These are phyloP conservation scores for Lepiota venenata DNA, from an alignment of 768 basidiomycete species.

Conservation along the genomic window DNA sequence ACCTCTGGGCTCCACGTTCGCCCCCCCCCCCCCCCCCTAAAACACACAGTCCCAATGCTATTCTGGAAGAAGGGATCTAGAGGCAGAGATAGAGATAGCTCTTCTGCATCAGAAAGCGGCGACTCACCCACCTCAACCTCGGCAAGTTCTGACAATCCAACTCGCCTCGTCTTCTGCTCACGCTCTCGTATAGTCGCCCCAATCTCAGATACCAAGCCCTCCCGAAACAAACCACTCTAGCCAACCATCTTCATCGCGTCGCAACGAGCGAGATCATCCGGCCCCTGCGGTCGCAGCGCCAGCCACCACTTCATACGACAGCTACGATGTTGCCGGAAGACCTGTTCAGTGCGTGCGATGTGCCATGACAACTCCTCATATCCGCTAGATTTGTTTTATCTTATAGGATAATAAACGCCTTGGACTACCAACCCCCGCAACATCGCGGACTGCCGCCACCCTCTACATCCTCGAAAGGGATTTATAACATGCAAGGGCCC, in stretches of 20 bases:
- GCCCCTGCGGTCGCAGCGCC: background rate
- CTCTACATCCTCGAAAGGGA: slow-evolving; percentile 7
- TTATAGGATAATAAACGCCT: background rate
- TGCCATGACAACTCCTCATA: background rate
- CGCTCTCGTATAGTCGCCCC: background rate
- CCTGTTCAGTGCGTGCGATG: slow-evolving; percentile 6
- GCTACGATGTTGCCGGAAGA: background rate
- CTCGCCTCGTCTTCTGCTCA: background rate
- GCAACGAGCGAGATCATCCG: background rate
- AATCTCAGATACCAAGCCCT: slow-evolving; percentile 1
- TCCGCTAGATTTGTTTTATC: background rate
- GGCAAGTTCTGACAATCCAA: background rate
- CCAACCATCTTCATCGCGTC: slow-evolving; percentile 6
- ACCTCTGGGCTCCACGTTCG: background rate
- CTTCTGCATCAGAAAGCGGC: slow-evolving; percentile 11
- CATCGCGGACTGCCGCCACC: slow-evolving; percentile 5
- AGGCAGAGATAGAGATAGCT: slow-evolving; percentile 2
- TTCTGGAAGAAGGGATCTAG: slow-evolving; percentile 1
- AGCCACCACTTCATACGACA: background rate
- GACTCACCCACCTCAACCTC: slow-evolving; percentile 9
- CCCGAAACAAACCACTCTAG: background rate
- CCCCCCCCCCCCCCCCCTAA: no score
- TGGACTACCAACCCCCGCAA: slow-evolving; percentile 10
- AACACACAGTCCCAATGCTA: background rate
- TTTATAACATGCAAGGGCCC: slow-evolving; percentile 8